Base-by-base conservation (phyloP, 352 stramenopile genomes). In the Phytophthora citrophthora region DNA sequence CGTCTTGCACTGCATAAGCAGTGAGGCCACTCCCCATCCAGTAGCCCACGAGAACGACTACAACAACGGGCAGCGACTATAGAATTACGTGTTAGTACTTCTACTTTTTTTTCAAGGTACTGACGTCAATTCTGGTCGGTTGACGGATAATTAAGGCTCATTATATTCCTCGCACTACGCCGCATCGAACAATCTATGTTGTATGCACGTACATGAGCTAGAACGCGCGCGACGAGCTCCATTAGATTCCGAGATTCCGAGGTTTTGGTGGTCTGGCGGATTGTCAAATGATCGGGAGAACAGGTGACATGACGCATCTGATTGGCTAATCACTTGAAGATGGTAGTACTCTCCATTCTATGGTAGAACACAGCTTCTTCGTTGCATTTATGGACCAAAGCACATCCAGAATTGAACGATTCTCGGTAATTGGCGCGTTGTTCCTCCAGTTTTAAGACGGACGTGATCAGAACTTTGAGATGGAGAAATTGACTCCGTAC, bases 1-100 rank as follows among this genome's bases (percentile, higher is more conserved):
- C 68, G 48, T 74, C 79, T 0, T 54, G 60, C 23, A 80, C 79
- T 8, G 61, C 55, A 55, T 89, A 95, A 20, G 74, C 70, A 13
- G 80, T 91, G 36, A 95, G 74, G 13, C 69, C 70, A 2, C 52
- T 79, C 48, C 81, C 77, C 85, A 95, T 93, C 87, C 87, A 95
- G 47, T 88, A 71, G 40, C 57, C 71, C 43, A 95, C 55, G 45
- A 95, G 80, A 50, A 92, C 61, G 27, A 95, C 43, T 0, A 90
- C 67, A 12, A 92, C 32, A 4, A 74, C 49, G 2, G 87, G 85
- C 7, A 93, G 59, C 27, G 52, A 61, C 87, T 95, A 45, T 44
- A 6, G 27, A 60, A n/a, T 34, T 4, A 39, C 15, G 54, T 44
- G 36, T 46, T 11, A 56, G 36, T 48, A 26, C 49, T 39, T 34